These are phyloP conservation scores for Zygoascus sp. DNA, from an alignment of 1,139 yeast genomes.

Conservation along the genomic window DNA sequence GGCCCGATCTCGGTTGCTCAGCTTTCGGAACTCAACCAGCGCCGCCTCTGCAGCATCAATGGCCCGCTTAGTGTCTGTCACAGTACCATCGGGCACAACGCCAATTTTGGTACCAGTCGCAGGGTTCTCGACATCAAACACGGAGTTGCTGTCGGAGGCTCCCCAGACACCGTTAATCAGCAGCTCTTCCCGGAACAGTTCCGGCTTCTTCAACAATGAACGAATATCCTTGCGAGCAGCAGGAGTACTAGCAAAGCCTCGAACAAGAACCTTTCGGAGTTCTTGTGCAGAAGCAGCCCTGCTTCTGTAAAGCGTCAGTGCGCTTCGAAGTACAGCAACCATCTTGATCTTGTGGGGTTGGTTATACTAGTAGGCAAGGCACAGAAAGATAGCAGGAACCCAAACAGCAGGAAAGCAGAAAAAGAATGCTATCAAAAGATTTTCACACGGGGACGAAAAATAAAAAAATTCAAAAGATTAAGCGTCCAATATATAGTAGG, in stretches of 20 bases:
- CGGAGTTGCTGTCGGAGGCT: conserved; percentile 44
- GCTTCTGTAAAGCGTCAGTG: neutral
- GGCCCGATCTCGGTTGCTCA: conserved; percentile 62
- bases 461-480: no score
- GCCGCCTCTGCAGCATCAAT: conserved; percentile 59
- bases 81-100: conserved; percentile 52
- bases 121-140: conserved; percentile 70
- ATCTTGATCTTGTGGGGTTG: neutral
- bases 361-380: no score
- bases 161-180: conserved; percentile 72
- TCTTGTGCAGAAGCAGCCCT: neutral
- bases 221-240: neutral
- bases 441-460: no score
- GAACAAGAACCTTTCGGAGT: neutral
- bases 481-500: neutral
- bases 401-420: no score
- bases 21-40: conserved; percentile 53
- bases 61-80: conserved; percentile 43
- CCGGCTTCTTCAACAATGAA: conserved; percentile 45
- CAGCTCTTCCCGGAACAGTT: conserved; percentile 54
- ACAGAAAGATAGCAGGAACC: no score
- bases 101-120: conserved; percentile 60
- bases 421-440: no score
- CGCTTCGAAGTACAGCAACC: neutral
- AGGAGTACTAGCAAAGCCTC: neutral